phyloP scores from a whole-genome alignment of 2,329 filamentous ascomycete species.

The Teratosphaeria gauchensis region DNA sequence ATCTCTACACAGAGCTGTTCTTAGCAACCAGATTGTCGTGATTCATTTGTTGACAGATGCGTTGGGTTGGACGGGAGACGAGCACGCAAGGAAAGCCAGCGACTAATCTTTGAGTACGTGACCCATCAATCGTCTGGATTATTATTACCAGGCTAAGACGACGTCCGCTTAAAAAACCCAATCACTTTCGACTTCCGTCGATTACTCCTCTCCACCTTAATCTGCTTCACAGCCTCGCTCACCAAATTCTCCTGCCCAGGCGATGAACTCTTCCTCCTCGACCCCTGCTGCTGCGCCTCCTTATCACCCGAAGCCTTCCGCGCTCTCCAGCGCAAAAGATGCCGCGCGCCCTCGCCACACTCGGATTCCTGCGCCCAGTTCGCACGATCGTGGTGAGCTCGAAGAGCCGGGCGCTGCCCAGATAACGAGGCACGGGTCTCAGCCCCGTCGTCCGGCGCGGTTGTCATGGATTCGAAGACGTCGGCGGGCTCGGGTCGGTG shows the following conservation, averaged over 20 bases:
- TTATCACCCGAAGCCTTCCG: not conserved
- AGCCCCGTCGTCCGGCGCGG: not conserved
- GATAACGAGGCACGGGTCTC: not conserved
- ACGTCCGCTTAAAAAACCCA: slow-evolving; percentile 8
- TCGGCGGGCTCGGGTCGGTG: not conserved
- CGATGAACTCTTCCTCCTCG: not conserved
- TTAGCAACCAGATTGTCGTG: too few relatives aligned
- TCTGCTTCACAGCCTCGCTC: slow-evolving; percentile 10
- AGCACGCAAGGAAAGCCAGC: too few relatives aligned
- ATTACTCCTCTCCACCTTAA: slow-evolving; percentile 8
- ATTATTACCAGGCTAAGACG: not conserved
- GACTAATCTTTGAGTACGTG: too few relatives aligned
- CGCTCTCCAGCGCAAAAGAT: slow-evolving; percentile 1
- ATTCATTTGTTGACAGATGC: too few relatives aligned
- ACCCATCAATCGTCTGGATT: not conserved
- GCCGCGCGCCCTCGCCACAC: slow-evolving; percentile 8
- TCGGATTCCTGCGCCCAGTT: slow-evolving; percentile 15
- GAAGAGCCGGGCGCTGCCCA: not conserved
- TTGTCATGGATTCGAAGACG: not conserved
- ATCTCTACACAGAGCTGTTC: too few relatives aligned
- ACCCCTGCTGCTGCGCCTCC: not conserved
- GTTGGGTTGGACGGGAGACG: too few relatives aligned
- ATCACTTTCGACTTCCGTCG: slow-evolving; percentile 6
- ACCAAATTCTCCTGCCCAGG: slow-evolving; percentile 6
- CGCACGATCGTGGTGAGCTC: slow-evolving; percentile 8